A percentile compares a stretch with the other conserved stretches of the same genome.
Evolutionary conservation across 257 asterid genomes (phyloP).

Genomic region (Salvia splendens): DNA sequence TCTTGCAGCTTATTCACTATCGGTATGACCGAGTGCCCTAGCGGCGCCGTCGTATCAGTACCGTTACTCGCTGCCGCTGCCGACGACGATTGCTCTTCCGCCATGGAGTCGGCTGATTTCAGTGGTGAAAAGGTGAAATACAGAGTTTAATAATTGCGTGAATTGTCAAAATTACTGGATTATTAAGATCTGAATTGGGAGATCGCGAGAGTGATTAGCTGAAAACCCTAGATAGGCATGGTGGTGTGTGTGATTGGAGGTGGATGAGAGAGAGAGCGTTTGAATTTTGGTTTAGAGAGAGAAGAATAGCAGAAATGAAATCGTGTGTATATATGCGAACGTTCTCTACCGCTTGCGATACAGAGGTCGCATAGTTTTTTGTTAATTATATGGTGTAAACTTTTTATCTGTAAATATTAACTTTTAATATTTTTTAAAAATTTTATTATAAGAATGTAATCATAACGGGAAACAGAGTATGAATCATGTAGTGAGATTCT

Average conservation of each 20-base stretch:
- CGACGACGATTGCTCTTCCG: constrained; percentile 57
- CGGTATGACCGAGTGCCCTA: constrained; percentile 85
- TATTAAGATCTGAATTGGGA: constrained; percentile 30
- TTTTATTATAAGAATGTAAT: too few species aligned
- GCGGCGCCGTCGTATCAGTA: constrained; percentile 44
- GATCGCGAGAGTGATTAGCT: constrained; percentile 28
- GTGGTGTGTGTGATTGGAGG: constrained; percentile 26
- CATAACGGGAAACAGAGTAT: too few species aligned
- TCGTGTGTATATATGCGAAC: constrained; percentile 12
- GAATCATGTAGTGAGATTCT: too few species aligned
- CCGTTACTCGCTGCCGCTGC: constrained; percentile 34
- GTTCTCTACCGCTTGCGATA: constrained; percentile 30
- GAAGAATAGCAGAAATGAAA: constrained; percentile 7
- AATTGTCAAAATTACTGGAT: not conserved
- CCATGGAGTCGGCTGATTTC: constrained; percentile 50
- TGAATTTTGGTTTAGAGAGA: constrained; percentile 29
- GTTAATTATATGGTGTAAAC: too few species aligned
- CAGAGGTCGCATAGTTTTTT: not conserved
- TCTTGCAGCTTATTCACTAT: constrained; percentile 90
- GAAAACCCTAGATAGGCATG: constrained; percentile 40
- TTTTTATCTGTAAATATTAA: not conserved
- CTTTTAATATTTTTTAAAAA: not conserved
- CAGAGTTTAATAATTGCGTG: constrained; percentile 2
- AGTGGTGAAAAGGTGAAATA: constrained; percentile 11
- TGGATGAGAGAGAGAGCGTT: constrained; percentile 36